A percentile compares a stretch with the other conserved stretches of the same genome.
phyloP scores from a whole-genome alignment of 768 basidiomycete genomes.

The Lactifluus pinguis region DNA sequence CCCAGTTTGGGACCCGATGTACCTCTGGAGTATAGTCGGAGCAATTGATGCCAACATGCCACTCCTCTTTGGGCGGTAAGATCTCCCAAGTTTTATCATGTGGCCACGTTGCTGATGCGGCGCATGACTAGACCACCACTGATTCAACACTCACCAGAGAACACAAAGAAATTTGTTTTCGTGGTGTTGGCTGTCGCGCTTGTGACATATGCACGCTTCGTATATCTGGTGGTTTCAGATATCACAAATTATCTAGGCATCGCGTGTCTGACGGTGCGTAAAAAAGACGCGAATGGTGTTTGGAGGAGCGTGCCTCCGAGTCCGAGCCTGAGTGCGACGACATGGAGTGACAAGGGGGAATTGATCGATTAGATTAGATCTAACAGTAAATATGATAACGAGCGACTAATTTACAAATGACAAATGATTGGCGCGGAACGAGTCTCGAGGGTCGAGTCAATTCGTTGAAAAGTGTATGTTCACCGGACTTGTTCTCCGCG shows the following conservation, averaged over 20 bases:
- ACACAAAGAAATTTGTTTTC: conserved; percentile 64
- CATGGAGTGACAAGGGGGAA: not conserved
- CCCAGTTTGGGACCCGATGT: conserved; percentile 82
- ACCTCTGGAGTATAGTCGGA: conserved; percentile 71
- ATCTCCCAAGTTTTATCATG: not conserved
- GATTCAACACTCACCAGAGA: conserved; percentile 57
- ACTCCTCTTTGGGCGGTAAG: conserved; percentile 55
- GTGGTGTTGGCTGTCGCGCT: conserved; percentile 61
- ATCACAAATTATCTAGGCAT: conserved; percentile 91
- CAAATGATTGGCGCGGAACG: not conserved
- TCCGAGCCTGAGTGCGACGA: not conserved
- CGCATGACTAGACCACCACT: conserved; percentile 44
- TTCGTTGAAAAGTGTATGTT: conserved; percentile 1
- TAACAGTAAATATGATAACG: not conserved
- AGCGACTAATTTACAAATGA: not conserved
- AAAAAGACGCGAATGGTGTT: conserved; percentile 62
- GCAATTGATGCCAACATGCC: conserved; percentile 80
- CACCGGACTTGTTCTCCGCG: not conserved
- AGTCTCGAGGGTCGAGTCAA: not conserved
- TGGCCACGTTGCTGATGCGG: not conserved
- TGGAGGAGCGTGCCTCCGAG: conserved; percentile 38
- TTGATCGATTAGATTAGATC: not conserved
- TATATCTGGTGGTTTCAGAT: conserved; percentile 71
- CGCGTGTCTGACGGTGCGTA: conserved; percentile 88
- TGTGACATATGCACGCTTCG: conserved; percentile 67